Conservation (phyloP, 1,284 basidiomycete genomes). For the Cryptococcus maquisensis region DNA sequence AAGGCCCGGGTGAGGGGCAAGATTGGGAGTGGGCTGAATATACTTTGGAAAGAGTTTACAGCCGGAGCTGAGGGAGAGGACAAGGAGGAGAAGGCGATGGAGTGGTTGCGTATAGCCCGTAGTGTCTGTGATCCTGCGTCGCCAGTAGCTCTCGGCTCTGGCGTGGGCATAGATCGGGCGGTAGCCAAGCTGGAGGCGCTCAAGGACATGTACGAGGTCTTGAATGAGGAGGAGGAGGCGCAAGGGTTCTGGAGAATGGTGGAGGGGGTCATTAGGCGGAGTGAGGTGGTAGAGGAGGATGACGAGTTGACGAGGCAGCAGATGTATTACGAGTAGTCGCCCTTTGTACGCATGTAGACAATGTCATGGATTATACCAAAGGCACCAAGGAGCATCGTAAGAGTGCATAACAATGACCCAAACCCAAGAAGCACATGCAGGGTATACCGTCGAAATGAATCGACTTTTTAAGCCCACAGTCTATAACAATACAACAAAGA, state of each 20-base stretch:
- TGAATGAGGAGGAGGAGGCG: constrained; percentile 15
- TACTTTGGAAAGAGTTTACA: constrained; percentile 8
- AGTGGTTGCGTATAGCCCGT: constrained; percentile 32
- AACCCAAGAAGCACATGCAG: too few relatives aligned
- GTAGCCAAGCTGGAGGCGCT: constrained; percentile 30
- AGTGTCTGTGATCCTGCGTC: constrained; percentile 15
- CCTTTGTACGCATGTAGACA: background rate
- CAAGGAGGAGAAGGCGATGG: constrained; percentile 31
- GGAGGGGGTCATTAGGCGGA: constrained; percentile 22
- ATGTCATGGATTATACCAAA: background rate
- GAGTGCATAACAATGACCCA: too few relatives aligned
- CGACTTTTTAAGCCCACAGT: too few relatives aligned
- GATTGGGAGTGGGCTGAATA: constrained; percentile 5
- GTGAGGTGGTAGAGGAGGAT: constrained; percentile 4
- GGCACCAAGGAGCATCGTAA: too few relatives aligned
- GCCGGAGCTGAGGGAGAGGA: constrained; percentile 4
- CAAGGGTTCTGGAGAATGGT: constrained; percentile 36
- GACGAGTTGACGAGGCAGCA: constrained; percentile 8
- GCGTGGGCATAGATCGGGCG: constrained; percentile 5
- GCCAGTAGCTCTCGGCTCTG: constrained; percentile 1
- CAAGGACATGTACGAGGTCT: constrained; percentile 27
- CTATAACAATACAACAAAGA: too few relatives aligned
- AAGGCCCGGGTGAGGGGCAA: constrained; percentile 8
- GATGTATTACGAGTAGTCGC: constrained; percentile 13
- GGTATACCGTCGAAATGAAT: too few relatives aligned